These are phyloP conservation scores for Aspergillus steynii DNA, from an alignment of 495 filamentous ascomycete species.

Conservation along the genomic window DNA sequence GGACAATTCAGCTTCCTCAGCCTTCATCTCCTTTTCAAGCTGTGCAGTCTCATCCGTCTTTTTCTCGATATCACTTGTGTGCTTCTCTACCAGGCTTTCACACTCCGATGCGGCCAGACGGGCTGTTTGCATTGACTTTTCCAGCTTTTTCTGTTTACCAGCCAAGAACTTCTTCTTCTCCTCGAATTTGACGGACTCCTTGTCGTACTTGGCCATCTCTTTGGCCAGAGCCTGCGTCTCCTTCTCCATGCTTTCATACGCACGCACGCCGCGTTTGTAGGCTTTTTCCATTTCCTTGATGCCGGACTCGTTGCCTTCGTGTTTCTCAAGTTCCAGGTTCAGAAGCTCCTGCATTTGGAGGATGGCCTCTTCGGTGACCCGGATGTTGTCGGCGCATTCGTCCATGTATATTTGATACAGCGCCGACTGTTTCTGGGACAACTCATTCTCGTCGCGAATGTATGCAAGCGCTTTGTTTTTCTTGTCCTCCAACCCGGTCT, in stretches of 20 bases:
- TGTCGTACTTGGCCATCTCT: conserved; percentile 89
- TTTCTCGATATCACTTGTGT: conserved; percentile 72
- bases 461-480: conserved; percentile 91
- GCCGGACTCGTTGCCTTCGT: conserved; percentile 84
- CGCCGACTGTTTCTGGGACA: conserved; percentile 81
- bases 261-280: conserved; percentile 77
- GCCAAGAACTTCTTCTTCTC: conserved; percentile 93
- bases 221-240: conserved; percentile 76
- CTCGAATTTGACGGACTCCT: conserved; percentile 94
- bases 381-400: conserved; percentile 83
- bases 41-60: conserved; percentile 66
- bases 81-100: conserved; percentile 73
- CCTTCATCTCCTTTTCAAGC: conserved; percentile 71
- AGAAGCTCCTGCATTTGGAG: conserved; percentile 85
- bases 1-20: conserved; percentile 79
- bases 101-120: conserved; percentile 71
- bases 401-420: conserved; percentile 88
- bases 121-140: conserved; percentile 77
- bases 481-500: conserved; percentile 86
- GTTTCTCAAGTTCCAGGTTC: conserved; percentile 86
- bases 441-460: conserved; percentile 89
- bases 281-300: conserved; percentile 87
- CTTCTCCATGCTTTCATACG: conserved; percentile 81
- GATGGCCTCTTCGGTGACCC: conserved; percentile 87
- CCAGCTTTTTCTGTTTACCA: conserved; percentile 90